These are phyloP conservation scores for Syncephalastrum sp. DNA, from an alignment of 371 early-diverging fungal genomes.

Conservation along the genomic window DNA sequence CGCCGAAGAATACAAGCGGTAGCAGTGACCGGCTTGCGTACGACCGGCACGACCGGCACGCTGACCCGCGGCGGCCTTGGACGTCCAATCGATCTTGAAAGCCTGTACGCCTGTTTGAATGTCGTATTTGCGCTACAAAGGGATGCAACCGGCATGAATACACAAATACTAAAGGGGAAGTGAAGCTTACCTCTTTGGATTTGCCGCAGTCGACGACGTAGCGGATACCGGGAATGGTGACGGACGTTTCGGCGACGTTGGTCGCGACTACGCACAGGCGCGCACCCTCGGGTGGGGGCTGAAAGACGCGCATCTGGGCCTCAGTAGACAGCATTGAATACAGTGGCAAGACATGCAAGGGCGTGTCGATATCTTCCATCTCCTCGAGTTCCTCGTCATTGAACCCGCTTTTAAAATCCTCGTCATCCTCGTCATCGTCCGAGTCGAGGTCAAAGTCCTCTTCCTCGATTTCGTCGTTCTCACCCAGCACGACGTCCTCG, in stretches of 20 bases:
- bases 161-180: not conserved
- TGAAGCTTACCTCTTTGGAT: slow-evolving; percentile 70
- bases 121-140: slow-evolving; percentile 67
- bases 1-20: slow-evolving; percentile 93
- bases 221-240: slow-evolving; percentile 97
- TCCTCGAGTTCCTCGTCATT: slow-evolving; percentile 48
- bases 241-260: slow-evolving; percentile 99
- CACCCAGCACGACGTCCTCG: slow-evolving; percentile 62
- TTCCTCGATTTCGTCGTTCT: slow-evolving; percentile 54
- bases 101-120: slow-evolving; percentile 82
- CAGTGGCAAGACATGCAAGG: slow-evolving; percentile 86
- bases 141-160: not conserved
- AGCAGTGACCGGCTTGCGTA: slow-evolving; percentile 96
- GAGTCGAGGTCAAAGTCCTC: slow-evolving; percentile 54
- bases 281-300: slow-evolving; percentile 84
- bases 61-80: slow-evolving; percentile 91
- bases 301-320: slow-evolving; percentile 88
- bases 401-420: slow-evolving; percentile 44
- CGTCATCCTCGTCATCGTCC: slow-evolving; percentile 28
- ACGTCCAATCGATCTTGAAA: slow-evolving; percentile 90
- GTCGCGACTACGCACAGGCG: slow-evolving; percentile 97
- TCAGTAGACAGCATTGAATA: slow-evolving; percentile 90
- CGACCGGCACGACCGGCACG: slow-evolving; percentile 99
- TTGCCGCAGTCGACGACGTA: slow-evolving; percentile 98
- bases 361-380: slow-evolving; percentile 40